phyloP scores from a whole-genome alignment of 768 basidiomycete species.

The Pleurotus eryngii region DNA sequence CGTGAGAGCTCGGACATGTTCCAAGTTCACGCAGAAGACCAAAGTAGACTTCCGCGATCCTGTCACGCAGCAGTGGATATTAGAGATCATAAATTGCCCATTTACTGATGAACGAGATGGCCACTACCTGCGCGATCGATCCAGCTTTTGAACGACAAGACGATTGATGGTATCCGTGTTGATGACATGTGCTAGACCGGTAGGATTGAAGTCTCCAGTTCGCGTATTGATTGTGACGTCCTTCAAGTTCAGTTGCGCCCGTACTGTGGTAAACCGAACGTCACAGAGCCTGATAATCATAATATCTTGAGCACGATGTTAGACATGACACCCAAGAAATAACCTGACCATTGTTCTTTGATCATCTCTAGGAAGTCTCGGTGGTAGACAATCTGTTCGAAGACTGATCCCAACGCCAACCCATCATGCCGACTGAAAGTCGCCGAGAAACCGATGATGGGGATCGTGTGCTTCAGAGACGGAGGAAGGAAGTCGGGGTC shows the following conservation, averaged over 20 bases:
- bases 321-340: neutral
- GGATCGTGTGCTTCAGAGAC: slow-evolving; percentile 48
- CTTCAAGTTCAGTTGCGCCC: slow-evolving; percentile 67
- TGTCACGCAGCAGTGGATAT: slow-evolving; percentile 16
- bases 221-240: slow-evolving; percentile 60
- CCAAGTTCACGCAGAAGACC: slow-evolving; percentile 86
- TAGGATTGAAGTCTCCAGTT: slow-evolving; percentile 80
- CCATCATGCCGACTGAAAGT: slow-evolving; percentile 94
- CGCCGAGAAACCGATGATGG: slow-evolving; percentile 92
- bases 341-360: slow-evolving; percentile 75
- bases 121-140: slow-evolving; percentile 75
- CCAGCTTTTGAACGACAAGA: slow-evolving; percentile 79
- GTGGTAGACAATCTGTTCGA: slow-evolving; percentile 91
- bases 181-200: slow-evolving; percentile 74
- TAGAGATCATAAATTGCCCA: slow-evolving; percentile 1
- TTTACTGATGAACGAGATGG: neutral
- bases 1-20: slow-evolving; percentile 77
- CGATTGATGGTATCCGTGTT: slow-evolving; percentile 78
- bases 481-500: slow-evolving; percentile 39
- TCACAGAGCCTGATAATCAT: slow-evolving; percentile 64
- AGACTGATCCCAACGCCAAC: slow-evolving; percentile 82
- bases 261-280: slow-evolving; percentile 81
- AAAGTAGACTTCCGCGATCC: slow-evolving; percentile 78
- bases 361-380: slow-evolving; percentile 91
- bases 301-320: neutral